phyloP scores from a whole-genome alignment of 441 rosid genomes.

The Corymbia citriodora region DNA sequence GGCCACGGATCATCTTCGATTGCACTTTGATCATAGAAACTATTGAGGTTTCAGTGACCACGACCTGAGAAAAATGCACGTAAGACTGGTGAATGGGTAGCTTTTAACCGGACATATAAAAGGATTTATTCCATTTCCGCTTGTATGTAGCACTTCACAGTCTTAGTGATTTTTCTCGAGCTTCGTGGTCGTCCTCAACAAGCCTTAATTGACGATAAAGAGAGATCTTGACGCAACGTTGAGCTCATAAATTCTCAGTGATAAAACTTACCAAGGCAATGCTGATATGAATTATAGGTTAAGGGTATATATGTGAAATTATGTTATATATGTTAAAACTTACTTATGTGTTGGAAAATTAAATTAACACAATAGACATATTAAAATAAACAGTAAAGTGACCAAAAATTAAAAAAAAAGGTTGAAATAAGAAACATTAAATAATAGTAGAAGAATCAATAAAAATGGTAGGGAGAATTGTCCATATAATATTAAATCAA shows the following conservation, averaged over 20 bases:
- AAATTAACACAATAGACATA: not conserved
- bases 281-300: not conserved
- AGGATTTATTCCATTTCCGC: not conserved
- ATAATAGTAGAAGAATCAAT: not conserved
- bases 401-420: not conserved
- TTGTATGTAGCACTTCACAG: not conserved
- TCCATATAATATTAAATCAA: not conserved
- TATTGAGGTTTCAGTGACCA: not conserved
- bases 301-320: not conserved
- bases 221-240: not conserved
- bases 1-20: not conserved
- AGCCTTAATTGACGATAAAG: not conserved
- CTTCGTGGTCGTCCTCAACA: not conserved
- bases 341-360: not conserved
- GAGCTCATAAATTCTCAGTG: not conserved
- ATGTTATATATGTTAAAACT: not conserved
- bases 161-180: not conserved
- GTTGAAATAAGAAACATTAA: not conserved
- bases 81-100: not conserved
- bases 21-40: not conserved
- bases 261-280: not conserved
- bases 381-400: not conserved
- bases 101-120: no score
- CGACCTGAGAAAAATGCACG: not conserved
- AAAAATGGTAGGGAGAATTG: not conserved